Conservation (phyloP, 441 rosid species). For the Croton laevigatus region DNA sequence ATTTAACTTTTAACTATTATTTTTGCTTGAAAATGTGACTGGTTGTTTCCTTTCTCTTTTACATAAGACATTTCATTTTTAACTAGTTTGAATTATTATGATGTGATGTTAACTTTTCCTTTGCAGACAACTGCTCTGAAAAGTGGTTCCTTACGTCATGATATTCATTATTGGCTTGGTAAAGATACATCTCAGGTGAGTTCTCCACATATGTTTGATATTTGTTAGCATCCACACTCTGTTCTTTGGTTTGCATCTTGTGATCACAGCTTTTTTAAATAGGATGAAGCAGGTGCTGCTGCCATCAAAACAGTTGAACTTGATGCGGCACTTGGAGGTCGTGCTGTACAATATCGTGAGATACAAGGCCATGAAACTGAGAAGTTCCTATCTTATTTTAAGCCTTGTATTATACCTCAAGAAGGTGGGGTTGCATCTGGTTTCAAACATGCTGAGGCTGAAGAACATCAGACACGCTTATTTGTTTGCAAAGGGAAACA, state of each 20-base stretch:
- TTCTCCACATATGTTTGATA: conserved; percentile 6
- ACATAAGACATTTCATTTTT: neutral
- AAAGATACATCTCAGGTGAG: conserved; percentile 85
- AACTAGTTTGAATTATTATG: neutral
- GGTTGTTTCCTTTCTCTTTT: neutral
- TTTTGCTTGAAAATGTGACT: neutral
- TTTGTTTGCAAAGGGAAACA: conserved; percentile 95
- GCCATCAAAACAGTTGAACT: conserved; percentile 86
- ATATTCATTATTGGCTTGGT: conserved; percentile 96
- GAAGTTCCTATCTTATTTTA: conserved; percentile 90
- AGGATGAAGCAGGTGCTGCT: conserved; percentile 97
- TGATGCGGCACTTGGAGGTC: conserved; percentile 98
- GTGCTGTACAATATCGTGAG: conserved; percentile 98
- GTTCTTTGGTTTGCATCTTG: conserved; percentile 10
- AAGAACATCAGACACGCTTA: conserved; percentile 74
- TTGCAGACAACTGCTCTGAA: conserved; percentile 78
- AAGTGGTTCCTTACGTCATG: conserved; percentile 84
- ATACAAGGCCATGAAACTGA: conserved; percentile 96
- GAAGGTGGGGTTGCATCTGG: conserved; percentile 97
- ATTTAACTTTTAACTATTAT: neutral
- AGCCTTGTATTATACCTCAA: conserved; percentile 94
- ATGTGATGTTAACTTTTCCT: neutral
- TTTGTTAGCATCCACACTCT: neutral
- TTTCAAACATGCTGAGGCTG: conserved; percentile 75
- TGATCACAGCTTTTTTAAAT: conserved; percentile 31